Base-by-base conservation (phyloP, 2,329 filamentous ascomycete species). In the Aspergillus sp. region DNA sequence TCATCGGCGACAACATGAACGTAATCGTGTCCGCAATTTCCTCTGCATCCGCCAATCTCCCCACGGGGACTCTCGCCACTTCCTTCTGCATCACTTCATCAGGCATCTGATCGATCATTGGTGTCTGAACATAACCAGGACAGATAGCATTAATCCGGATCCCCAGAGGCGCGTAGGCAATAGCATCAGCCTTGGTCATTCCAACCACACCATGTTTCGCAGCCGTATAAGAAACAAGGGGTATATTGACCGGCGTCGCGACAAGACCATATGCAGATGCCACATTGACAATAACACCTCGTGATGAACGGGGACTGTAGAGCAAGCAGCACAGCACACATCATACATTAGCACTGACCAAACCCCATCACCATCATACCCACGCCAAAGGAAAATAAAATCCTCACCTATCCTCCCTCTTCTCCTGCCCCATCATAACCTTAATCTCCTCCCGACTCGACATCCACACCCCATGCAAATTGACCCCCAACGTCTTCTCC, bases 121-220 rank as follows among this genome's bases (percentile, higher is more conserved):
- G 39, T 3, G 64, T 36, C 66, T 70, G 61, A 81, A 70, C 72
- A 54, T 68, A 77, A 56, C 81, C 83, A 0, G 84, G 85, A 58
- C 85, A 86, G n/a, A 87, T 81, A 2, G 83, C 84, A 66, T 88
- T 88, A 70, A 88, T 83, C 52, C 84, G 81, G 59, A 87, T 85
- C 3, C 79, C 80, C 52, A 77, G 67, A 3, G 75, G 67, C 0
- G 80, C 82, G 71, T 86, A 87, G 1, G 78, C 76, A 52, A 81
- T 78, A 1, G 81, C 84, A 63, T 87, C 84, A 2, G 79, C 79
- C 67, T 78, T 81, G 8, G 83, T 85, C 49, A 70, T 56, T 48
- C 69, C 66, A 11, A 66, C 67, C 42, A 70, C 61, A 4, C 25
- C 68, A 21, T 87, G 73, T 60, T 72, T 72, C 36, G 70, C 66